These are phyloP conservation scores for Russula sp. DNA, from an alignment of 768 basidiomycete genomes.

Conservation along the genomic window DNA sequence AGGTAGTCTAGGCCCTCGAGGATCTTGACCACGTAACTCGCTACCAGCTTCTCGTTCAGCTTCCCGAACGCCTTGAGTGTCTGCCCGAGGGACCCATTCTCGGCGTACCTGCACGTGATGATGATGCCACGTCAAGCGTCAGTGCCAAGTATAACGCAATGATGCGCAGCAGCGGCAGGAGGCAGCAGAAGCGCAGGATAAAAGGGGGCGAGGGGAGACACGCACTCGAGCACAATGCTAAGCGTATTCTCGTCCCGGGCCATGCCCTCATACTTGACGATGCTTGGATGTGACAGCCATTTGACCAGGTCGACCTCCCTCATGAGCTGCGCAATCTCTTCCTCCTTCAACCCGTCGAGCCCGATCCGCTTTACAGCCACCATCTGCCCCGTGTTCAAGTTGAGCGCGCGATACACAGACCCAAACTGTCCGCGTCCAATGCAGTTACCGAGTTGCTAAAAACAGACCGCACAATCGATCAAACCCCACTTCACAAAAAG, in stretches of 20 bases:
- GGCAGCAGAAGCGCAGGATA: conserved; percentile 6
- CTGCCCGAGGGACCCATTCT: conserved; percentile 92
- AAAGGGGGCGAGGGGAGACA: conserved; percentile 23
- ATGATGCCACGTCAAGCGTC: neutral
- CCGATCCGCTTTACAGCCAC: conserved; percentile 98
- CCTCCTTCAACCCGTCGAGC: conserved; percentile 84
- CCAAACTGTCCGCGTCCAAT: conserved; percentile 98
- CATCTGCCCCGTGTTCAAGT: conserved; percentile 91
- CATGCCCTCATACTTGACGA: conserved; percentile 98
- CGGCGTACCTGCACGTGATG: conserved; percentile 66
- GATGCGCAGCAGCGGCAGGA: neutral
- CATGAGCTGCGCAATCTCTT: conserved; percentile 88
- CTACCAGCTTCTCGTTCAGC: conserved; percentile 86
- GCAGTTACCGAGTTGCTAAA: conserved; percentile 93
- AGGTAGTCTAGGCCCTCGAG: conserved; percentile 93
- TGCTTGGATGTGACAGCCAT: conserved; percentile 86
- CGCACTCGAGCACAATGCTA: conserved; percentile 92
- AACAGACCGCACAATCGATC: neutral
- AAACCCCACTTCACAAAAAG: neutral
- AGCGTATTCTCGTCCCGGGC: conserved; percentile 80
- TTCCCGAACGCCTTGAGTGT: conserved; percentile 91
- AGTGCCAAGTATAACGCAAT: neutral
- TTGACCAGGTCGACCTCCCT: conserved; percentile 91
- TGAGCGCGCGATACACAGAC: conserved; percentile 89
- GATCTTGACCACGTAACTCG: conserved; percentile 93